Percentiles rank a stretch among this genome's conserved stretches.
Evolutionary conservation across 2,329 filamentous ascomycete genomes (phyloP).

Genomic region (Drechslerella stenobrocha): DNA sequence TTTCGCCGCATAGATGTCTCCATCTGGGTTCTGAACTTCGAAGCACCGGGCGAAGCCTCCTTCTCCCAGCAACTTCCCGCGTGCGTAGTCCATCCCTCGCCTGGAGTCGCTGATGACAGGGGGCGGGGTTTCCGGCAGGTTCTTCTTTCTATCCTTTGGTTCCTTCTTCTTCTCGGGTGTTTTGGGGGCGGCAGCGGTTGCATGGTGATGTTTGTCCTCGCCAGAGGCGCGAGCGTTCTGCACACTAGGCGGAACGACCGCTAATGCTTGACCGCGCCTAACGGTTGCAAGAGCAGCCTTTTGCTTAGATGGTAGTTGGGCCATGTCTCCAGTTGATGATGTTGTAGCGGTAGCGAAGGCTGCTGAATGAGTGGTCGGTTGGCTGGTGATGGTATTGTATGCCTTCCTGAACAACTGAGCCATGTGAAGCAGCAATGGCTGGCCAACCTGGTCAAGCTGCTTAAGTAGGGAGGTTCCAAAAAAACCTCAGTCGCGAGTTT

Average conservation of each 20-base stretch:
- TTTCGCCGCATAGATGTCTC: conserved; percentile 52
- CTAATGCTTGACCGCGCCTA: conserved; percentile 48
- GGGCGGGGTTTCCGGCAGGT: conserved; percentile 52
- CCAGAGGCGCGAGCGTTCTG: conserved; percentile 39
- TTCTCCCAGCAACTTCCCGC: conserved; percentile 52
- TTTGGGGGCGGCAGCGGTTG: conserved; percentile 37
- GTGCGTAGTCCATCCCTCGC: conserved; percentile 51
- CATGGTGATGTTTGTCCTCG: conserved; percentile 30
- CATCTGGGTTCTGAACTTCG: conserved; percentile 53
- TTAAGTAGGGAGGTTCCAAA: conserved; percentile 8
- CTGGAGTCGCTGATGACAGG: conserved; percentile 51
- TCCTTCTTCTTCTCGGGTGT: conserved; percentile 51
- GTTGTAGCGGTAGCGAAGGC: conserved; percentile 9
- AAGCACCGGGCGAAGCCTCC: conserved; percentile 53
- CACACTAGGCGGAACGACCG: conserved; percentile 41
- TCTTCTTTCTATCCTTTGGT: conserved; percentile 51
- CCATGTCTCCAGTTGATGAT: conserved; percentile 27
- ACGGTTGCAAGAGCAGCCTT: conserved; percentile 43
- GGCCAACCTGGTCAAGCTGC: neutral
- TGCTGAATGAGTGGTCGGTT: conserved; percentile 7
- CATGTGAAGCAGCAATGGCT: conserved; percentile 8
- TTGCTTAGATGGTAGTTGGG: conserved; percentile 43
- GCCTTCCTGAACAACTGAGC: conserved; percentile 31
- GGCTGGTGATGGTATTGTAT: conserved; percentile 25
- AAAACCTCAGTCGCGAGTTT: neutral